Percentiles rank a stretch among this genome's conserved stretches.
These are phyloP conservation scores for Paecilomyces formosus DNA, from an alignment of 2,329 filamentous ascomycete genomes.

Conservation along the genomic window DNA sequence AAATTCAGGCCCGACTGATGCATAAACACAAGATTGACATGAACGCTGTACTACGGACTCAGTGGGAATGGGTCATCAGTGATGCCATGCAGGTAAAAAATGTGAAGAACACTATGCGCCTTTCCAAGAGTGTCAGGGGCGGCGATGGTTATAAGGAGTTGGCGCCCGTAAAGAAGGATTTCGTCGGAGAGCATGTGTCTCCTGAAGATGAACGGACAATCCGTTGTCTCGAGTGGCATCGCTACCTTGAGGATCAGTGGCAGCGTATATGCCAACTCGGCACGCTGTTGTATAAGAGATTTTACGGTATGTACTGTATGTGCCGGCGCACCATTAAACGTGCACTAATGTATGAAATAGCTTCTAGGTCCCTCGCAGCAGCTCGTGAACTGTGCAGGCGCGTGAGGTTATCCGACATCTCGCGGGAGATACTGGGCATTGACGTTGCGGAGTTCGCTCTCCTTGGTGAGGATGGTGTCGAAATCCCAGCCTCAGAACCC, in stretches of 20 bases:
- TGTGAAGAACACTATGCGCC: conserved; percentile 19
- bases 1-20: conserved; percentile 66
- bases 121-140: conserved; percentile 45
- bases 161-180: conserved; percentile 60
- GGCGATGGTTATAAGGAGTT: conserved; percentile 44
- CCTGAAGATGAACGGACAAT: conserved; percentile 66
- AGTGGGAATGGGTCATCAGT: conserved; percentile 44
- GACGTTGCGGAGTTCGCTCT: conserved; percentile 24
- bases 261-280: conserved; percentile 61
- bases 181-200: conserved; percentile 57
- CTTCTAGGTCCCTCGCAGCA: conserved; percentile 41
- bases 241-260: conserved; percentile 67
- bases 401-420: conserved; percentile 44
- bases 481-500: conserved; percentile 18
- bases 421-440: conserved; percentile 31
- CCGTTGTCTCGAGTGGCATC: conserved; percentile 75
- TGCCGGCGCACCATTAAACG: conserved; percentile 8
- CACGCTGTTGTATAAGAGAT: conserved; percentile 69
- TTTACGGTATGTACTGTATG: conserved; percentile 62
- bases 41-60: conserved; percentile 63
- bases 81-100: conserved; percentile 27
- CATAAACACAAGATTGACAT: conserved; percentile 66
- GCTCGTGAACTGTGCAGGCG: conserved; percentile 47
- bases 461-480: conserved; percentile 13
- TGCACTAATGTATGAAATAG: conserved; percentile 13